A percentile compares a stretch with the other conserved stretches of the same genome.
Conservation (phyloP, 2,329 filamentous ascomycete species). For the Exophiala oligosperma region DNA sequence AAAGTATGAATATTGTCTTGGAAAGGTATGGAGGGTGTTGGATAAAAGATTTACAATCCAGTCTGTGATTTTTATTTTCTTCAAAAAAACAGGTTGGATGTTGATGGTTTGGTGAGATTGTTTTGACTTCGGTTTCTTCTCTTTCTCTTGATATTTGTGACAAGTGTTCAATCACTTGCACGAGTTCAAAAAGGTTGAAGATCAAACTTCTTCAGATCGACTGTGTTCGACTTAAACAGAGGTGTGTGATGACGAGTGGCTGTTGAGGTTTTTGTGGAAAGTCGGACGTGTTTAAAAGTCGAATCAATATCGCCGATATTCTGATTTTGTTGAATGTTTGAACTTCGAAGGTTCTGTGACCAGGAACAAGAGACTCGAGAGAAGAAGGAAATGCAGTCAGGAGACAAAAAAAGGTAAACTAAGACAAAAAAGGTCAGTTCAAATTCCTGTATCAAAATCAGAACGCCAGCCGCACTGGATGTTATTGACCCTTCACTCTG, state of each 20-base stretch:
- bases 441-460: neutral
- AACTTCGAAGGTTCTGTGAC: neutral
- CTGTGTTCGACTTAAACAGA: too few relatives aligned
- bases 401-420: neutral
- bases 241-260: neutral
- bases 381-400: neutral
- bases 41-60: neutral
- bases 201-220: too few relatives aligned
- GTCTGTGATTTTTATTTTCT: neutral
- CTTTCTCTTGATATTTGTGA: too few relatives aligned
- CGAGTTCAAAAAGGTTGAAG: too few relatives aligned
- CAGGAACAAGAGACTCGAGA: neutral
- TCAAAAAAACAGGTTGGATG: neutral
- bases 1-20: neutral
- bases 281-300: neutral
- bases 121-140: too few relatives aligned
- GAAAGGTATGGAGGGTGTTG: neutral
- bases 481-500: constrained; percentile 1
- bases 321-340: neutral
- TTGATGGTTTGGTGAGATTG: neutral
- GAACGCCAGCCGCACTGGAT: constrained; percentile 10
- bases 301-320: neutral
- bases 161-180: too few relatives aligned
- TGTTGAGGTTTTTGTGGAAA: neutral
- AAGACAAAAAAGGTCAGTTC: constrained; percentile 5